Evolutionary conservation across 768 basidiomycete species (phyloP), one percentile per base, ranked within the genome.

Genomic region (Tulasnella sp.): DNA sequence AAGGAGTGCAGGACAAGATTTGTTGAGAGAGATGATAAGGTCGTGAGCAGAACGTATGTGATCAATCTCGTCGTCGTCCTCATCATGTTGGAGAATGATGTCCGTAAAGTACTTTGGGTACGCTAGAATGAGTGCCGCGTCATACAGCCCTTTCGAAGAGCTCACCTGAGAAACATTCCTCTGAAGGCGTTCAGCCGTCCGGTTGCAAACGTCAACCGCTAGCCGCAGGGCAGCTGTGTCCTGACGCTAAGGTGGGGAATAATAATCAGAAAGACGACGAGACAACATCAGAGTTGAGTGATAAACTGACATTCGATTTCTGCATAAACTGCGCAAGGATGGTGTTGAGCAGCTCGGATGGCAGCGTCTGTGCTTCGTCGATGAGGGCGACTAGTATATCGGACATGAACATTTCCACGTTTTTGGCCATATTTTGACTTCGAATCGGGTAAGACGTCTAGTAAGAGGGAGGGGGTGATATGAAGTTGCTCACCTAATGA

Each of bases 351-450:
- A 90, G 81, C 24, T 84, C 81, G 8, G 67, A 69, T 0, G 90
- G 87, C n/a, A 98, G 62, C 3, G 78, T 69, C 53, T 75, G 73
- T 44, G 76, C 77, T 64, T 98, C 95, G 59, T 98, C 93, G 54
- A 98, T 77, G 44, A 98, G 67, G 1, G 88, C 83, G 35, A 83
- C 74, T 45, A 98, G 74, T 53, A 98, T 90, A 61, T 96, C 92
- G n/a, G 77, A 75, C 67, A 93, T 77, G 57, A 79, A 84, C 10
- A 83, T 67, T 57, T 90, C 83, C 27, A 90, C 78, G 64, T 92
- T 91, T 67, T 83, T 88, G 1, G 78, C 70, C 33, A 81, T 64
- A 53, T 76, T 71, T 13, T 76, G 64, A 57, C 83, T 81, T 43
- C 20, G 31, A 24, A 3, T 15, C 59, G 60, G 47, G 37, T 35